Evolutionary conservation across 2,329 filamentous ascomycete genomes (phyloP).

Genomic region (Aspergillus glaucus): DNA sequence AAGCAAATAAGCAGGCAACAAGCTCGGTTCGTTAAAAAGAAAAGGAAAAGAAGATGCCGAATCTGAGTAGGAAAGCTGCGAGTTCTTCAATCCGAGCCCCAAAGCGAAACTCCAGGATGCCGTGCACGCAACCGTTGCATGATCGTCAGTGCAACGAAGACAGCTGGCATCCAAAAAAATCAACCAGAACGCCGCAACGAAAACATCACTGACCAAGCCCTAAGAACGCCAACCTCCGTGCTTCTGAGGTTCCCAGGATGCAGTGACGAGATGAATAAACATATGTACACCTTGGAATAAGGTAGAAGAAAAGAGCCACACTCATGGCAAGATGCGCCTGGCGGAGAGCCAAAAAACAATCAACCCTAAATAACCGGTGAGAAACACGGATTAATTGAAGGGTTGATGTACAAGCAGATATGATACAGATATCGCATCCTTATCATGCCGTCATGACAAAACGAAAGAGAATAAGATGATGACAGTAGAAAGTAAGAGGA

Average conservation of each 20-base stretch:
- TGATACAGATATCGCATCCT: slow-evolving; percentile 22
- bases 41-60: too few relatives aligned
- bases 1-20: not conserved
- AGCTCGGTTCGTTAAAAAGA: not conserved
- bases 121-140: not conserved
- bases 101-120: not conserved
- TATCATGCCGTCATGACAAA: slow-evolving; percentile 9
- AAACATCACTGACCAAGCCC: slow-evolving; percentile 7
- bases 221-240: slow-evolving; percentile 15
- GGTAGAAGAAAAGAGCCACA: slow-evolving; percentile 6
- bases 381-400: not conserved
- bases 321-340: not conserved
- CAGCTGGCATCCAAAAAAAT: not conserved
- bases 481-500: not conserved
- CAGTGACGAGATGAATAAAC: slow-evolving; percentile 3
- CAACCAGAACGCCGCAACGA: not conserved
- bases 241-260: slow-evolving; percentile 6
- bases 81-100: not conserved
- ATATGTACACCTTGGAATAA: slow-evolving; percentile 12
- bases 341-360: not conserved
- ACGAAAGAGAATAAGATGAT: not conserved
- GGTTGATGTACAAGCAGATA: slow-evolving; percentile 12
- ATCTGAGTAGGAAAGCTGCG: not conserved
- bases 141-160: not conserved
- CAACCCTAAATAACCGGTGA: not conserved